phyloP scores from a whole-genome alignment of 2,329 filamentous ascomycete genomes.

The Ophiosphaerella herpotricha region DNA sequence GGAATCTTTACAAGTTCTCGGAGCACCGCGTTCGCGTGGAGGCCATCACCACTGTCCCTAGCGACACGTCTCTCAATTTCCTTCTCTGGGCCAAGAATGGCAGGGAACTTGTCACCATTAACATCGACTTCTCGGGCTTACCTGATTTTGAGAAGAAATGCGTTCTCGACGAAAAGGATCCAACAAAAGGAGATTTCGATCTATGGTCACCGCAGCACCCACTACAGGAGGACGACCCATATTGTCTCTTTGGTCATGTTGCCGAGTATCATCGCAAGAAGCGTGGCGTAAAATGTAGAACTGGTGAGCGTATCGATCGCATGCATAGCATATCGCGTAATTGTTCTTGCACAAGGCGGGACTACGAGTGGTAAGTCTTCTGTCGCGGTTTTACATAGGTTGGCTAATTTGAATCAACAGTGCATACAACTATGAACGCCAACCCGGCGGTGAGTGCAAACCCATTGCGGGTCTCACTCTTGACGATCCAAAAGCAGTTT shows the following conservation, averaged over 20 bases:
- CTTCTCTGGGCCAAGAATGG: conserved; percentile 77
- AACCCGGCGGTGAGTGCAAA: conserved; percentile 74
- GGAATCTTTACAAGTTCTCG: conserved; percentile 77
- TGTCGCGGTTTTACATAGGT: neutral
- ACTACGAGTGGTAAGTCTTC: conserved; percentile 84
- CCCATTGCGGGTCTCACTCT: conserved; percentile 76
- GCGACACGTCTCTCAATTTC: conserved; percentile 89
- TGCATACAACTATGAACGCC: conserved; percentile 90
- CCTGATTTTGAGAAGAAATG: conserved; percentile 68
- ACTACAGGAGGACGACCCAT: conserved; percentile 70
- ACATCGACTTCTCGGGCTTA: conserved; percentile 86
- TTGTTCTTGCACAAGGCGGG: conserved; percentile 80
- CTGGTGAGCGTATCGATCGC: conserved; percentile 67
- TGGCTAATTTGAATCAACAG: conserved; percentile 51
- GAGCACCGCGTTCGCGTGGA: conserved; percentile 69
- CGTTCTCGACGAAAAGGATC: conserved; percentile 65
- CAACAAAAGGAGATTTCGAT: conserved; percentile 73
- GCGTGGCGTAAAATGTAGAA: conserved; percentile 77
- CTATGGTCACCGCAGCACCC: conserved; percentile 90
- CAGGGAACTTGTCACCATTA: conserved; percentile 69
- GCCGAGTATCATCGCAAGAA: conserved; percentile 92
- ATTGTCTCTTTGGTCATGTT: conserved; percentile 91
- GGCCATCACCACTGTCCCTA: conserved; percentile 85
- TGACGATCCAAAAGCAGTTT: conserved; percentile 62
- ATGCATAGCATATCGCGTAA: conserved; percentile 72